Evolutionary conservation across 2,329 filamentous ascomycete genomes (phyloP).

Genomic region (Tolypocladium endophyticum): DNA sequence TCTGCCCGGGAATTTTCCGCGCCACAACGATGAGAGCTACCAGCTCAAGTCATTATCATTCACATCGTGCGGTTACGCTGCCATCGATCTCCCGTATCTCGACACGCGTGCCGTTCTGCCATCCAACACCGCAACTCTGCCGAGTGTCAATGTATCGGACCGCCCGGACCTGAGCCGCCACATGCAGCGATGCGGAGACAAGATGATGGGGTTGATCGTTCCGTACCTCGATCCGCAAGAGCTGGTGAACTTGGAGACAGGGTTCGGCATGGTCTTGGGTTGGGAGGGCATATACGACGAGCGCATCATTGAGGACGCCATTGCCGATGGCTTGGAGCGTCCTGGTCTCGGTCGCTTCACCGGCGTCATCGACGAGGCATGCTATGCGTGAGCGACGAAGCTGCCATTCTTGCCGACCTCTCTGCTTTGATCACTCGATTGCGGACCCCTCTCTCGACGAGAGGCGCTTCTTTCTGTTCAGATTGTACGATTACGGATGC

Average conservation of each 20-base stretch:
- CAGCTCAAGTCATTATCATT: slow-evolving; percentile 33
- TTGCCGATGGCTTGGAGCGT: slow-evolving; percentile 20
- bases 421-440: neutral
- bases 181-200: slow-evolving; percentile 27
- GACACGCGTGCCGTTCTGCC: slow-evolving; percentile 25
- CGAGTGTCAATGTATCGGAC: neutral
- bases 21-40: slow-evolving; percentile 17
- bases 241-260: slow-evolving; percentile 13
- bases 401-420: neutral
- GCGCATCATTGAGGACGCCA: slow-evolving; percentile 19
- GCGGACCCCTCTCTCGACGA: neutral
- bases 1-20: slow-evolving; percentile 2
- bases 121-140: neutral
- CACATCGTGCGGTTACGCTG: slow-evolving; percentile 52
- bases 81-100: slow-evolving; percentile 24
- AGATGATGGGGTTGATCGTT: slow-evolving; percentile 22
- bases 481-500: neutral
- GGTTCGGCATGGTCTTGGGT: slow-evolving; percentile 24
- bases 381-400: neutral
- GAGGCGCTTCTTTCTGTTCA: neutral
- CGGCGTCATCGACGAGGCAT: slow-evolving; percentile 15
- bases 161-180: slow-evolving; percentile 11
- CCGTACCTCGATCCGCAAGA: slow-evolving; percentile 19
- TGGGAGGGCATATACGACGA: slow-evolving; percentile 25
- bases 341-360: slow-evolving; percentile 30